Evolutionary conservation across 73 alveolate species (phyloP), one percentile per base, ranked within the genome.

Genomic region (Paramecium primaurelia): DNA sequence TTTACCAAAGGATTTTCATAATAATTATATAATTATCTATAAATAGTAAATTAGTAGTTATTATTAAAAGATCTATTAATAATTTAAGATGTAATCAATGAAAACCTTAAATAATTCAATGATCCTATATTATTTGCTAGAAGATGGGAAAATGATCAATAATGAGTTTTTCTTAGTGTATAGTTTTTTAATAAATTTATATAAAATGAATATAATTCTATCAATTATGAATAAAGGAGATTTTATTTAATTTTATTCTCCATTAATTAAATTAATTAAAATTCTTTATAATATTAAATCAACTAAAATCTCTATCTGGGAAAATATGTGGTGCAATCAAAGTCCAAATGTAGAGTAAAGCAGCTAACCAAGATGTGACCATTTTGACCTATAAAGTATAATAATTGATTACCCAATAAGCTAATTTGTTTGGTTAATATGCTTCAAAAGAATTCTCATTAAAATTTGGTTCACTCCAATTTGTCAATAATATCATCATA

Each of bases 331-430:
- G 94, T 11, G 94, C 94, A 11, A 89, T 51, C 20, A 89, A 54
- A 14, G 94, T 89, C 94, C 94, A 89, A 14, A 89, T 71, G 49
- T 89, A 89, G 6, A 89, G 59, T 8, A 71, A 42, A 16, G 94
- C 80, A 42, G 94, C 86, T 6, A 83, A 38, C 94, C 94, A 89
- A 40, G 94, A 89, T 18, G 88, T 83, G n/a, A 89, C 36, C 73
- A 71, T 89, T 89, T 89, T 89, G 9, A 80, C 58, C 91, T 80
- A 80, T 8, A 12, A 4, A 3, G 12, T 54, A 18, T 1, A 80
- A 14, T 22, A 7, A 45, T 45, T 20, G 4, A 9, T 2, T 45
- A 89, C 94, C 94, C 94, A 89, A 89, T 89, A 89, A 18, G 92
- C 88, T 20, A 58, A 40, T 37, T 89, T 8, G 5, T 77, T 59